Base-by-base conservation (phyloP, 2,329 filamentous ascomycete species). In the Chrysosporium keratinophilum region DNA sequence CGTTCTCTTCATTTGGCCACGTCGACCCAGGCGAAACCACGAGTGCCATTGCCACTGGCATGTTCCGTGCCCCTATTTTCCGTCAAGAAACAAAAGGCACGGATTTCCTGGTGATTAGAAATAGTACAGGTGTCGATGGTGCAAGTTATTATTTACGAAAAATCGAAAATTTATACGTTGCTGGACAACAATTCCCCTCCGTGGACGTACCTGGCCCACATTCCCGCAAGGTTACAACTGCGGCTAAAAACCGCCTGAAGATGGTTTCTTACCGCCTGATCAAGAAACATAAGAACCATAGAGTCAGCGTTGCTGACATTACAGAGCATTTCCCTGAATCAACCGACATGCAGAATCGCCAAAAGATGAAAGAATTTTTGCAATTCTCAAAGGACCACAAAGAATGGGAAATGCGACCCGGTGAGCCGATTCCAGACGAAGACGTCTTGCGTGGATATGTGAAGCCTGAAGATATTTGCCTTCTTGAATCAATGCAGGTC, bases 301-400 rank as follows among this genome's bases (percentile, higher is more conserved):
- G 82, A 43, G 79, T 89, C 20, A 83, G 83, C 19, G 80, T 95
- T 14, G 81, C 81, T n/a, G 87, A 91, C 62, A 86, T 98, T 37
- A 96, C 90, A 2, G 86, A 83, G 43, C 93, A 98, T 67, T 88
- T 97, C 57, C 87, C 88, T 6, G 91, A 93, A 39, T 93, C 89
- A 5, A 93, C 88, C 17, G 91, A 97, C 65, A 89, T 93, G 54
- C 91, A 97, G 65, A 97, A 96, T 62, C 82, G 93, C 34, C 90
- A 95, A 64, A 96, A 97, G 70, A 84, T 98, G 72, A 93, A 96
- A 64, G 93, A 98, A 63, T 97, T 98, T 67, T 83, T 98, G 61
- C 79, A 83, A 47, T 97, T 96, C 65, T 85, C 93, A 63, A 90
- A 94, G 64, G 85, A 89, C 15, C 80, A 84, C 51, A 90, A 90